phyloP scores from a whole-genome alignment of 2,329 filamentous ascomycete species.

The Aureobasidium sp. region DNA sequence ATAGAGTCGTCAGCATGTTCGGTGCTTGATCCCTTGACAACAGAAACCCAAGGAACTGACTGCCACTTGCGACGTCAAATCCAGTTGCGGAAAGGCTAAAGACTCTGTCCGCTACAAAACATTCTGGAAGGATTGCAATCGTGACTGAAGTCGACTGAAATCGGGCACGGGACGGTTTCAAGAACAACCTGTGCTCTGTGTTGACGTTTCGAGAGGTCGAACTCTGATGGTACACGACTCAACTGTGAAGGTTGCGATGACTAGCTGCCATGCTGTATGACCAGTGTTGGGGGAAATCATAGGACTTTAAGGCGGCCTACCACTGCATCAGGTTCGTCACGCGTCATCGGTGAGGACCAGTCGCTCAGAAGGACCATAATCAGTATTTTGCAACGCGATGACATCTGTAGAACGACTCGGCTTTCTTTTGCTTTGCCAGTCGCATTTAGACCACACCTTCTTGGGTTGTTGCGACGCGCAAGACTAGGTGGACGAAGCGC shows the following conservation, averaged over 20 bases:
- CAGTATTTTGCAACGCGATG: too few relatives aligned
- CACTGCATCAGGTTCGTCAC: neutral
- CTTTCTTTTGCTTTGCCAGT: too few relatives aligned
- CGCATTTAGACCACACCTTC: too few relatives aligned
- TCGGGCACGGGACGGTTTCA: neutral
- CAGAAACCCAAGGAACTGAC: neutral
- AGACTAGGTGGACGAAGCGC: too few relatives aligned
- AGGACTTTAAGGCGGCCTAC: neutral
- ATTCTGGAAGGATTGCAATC: too few relatives aligned
- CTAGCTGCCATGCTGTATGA: neutral
- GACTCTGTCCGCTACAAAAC: neutral
- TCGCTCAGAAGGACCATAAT: too few relatives aligned
- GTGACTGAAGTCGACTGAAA: too few relatives aligned
- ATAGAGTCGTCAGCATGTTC: neutral
- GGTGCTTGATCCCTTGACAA: neutral
- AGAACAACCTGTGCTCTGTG: neutral
- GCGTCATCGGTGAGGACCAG: neutral
- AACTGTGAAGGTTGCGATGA: neutral
- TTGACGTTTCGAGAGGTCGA: neutral
- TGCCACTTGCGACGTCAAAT: neutral
- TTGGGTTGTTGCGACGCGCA: too few relatives aligned
- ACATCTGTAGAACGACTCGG: too few relatives aligned
- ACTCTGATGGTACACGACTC: neutral
- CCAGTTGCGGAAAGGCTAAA: neutral
- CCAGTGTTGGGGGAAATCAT: neutral